Percentiles rank a stretch among this genome's conserved stretches.
Evolutionary conservation across 441 rosid genomes (phyloP).

Genomic region (Populus tomentosa): DNA sequence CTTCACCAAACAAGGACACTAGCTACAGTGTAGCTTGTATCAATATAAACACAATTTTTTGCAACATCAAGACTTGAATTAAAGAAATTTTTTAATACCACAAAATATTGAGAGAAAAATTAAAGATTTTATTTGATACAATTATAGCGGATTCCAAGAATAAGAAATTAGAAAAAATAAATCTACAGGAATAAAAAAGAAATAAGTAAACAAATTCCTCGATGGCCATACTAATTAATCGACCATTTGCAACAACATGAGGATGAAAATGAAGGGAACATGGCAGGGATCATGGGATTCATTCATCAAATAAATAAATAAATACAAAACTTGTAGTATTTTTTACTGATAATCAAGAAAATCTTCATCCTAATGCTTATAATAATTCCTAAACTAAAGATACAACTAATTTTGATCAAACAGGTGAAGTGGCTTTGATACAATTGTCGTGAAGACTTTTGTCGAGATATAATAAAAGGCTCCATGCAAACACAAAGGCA

Average conservation of each 20-base stretch:
- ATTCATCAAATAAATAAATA: neutral
- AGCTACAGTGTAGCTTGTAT: neutral
- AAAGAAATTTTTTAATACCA: neutral
- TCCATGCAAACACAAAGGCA: neutral
- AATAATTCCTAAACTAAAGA: neutral
- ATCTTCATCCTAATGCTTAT: neutral
- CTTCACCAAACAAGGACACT: neutral
- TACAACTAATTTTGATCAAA: neutral
- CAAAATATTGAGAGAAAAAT: no score
- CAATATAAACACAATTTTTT: neutral
- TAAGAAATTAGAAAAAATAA: no score
- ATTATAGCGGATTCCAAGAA: no score
- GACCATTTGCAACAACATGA: constrained; percentile 1
- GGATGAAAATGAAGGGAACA: neutral
- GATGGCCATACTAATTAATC: neutral
- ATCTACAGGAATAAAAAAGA: neutral
- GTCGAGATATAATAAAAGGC: neutral
- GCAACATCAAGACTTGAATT: neutral
- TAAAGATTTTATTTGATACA: no score
- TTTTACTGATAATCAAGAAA: neutral
- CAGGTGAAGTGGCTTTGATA: neutral
- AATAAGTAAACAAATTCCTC: constrained; percentile 6
- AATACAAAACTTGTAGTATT: neutral
- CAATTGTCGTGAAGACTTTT: neutral
- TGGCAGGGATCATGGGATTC: neutral